A percentile compares a stretch with the other conserved stretches of the same genome.
These are phyloP conservation scores for Ceratopteris richardii DNA, from an alignment of 75 land plant genomes.

Conservation along the genomic window DNA sequence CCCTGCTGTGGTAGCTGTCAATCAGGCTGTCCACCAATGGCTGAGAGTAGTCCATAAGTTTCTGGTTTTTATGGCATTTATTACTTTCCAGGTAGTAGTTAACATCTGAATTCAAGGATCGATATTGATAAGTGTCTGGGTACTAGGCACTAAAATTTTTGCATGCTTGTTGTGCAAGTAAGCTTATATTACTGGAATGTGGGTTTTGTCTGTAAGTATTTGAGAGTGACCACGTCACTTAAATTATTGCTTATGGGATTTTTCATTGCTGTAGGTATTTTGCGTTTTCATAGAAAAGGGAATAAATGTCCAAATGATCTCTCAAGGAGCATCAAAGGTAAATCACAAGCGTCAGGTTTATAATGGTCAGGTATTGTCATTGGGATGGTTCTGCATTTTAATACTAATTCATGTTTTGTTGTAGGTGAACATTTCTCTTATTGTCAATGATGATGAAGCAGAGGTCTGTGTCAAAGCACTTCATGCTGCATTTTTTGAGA, in stretches of 20 bases:
- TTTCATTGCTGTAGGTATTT: conserved; percentile 45
- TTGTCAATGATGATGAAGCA: conserved; percentile 87
- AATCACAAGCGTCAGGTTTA: not conserved
- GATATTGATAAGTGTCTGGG: too few species aligned
- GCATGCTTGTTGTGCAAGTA: too few species aligned
- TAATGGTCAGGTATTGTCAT: not conserved
- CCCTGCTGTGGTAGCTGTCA: too few species aligned
- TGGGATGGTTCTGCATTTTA: not conserved
- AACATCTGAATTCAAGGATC: too few species aligned
- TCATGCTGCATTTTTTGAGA: conserved; percentile 67
- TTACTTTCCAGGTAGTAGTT: too few species aligned
- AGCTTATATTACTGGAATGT: not conserved
- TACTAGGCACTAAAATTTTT: too few species aligned
- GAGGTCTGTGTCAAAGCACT: conserved; percentile 67
- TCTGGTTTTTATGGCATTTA: too few species aligned
- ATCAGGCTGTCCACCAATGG: too few species aligned
- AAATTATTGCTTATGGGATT: too few species aligned
- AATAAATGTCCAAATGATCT: conserved; percentile 97
- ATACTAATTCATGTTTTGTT: not conserved
- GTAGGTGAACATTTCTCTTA: conserved; percentile 90
- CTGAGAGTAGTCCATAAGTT: too few species aligned
- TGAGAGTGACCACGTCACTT: too few species aligned
- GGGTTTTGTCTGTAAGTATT: too few species aligned
- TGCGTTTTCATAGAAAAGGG: conserved; percentile 49
- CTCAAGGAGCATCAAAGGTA: conserved; percentile 98